phyloP scores from a whole-genome alignment of 495 filamentous ascomycete genomes.

The Penicillium malachiteum region DNA sequence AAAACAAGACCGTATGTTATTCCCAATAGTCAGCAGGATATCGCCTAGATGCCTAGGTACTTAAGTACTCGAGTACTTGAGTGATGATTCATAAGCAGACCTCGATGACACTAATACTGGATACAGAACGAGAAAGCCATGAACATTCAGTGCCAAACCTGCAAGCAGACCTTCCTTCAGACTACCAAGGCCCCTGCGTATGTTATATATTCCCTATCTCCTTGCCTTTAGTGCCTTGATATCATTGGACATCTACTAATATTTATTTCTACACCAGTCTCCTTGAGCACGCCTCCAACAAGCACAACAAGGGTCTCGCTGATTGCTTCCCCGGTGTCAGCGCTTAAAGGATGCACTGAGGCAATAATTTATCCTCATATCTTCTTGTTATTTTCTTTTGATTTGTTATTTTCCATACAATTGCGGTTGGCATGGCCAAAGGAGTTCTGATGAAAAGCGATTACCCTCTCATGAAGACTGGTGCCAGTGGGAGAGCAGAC shows the following conservation, averaged over 20 bases:
- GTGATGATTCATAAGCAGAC: too few relatives aligned
- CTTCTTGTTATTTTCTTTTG: too few relatives aligned
- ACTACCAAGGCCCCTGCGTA: conserved; percentile 33
- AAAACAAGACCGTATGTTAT: conserved; percentile 24
- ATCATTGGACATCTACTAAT: conserved; percentile 4
- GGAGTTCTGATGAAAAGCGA: conserved; percentile 14
- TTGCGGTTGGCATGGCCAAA: conserved; percentile 12
- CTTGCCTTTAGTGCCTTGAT: neutral
- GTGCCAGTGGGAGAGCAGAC: neutral
- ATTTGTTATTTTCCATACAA: too few relatives aligned
- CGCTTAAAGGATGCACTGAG: neutral
- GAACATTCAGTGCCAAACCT: conserved; percentile 27
- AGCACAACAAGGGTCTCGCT: conserved; percentile 28
- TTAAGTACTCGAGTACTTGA: too few relatives aligned
- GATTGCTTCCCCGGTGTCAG: conserved; percentile 27
- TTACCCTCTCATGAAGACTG: neutral
- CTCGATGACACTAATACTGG: neutral
- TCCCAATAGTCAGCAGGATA: too few relatives aligned
- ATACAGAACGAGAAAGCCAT: conserved; percentile 30
- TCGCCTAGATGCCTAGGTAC: too few relatives aligned
- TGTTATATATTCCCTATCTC: conserved; percentile 2
- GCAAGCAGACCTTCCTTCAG: conserved; percentile 30
- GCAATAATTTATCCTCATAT: too few relatives aligned
- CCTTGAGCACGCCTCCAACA: conserved; percentile 30
- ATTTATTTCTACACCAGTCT: conserved; percentile 11